A percentile compares a stretch with the other conserved stretches of the same genome.
Evolutionary conservation across 805 yeast genomes (phyloP).

Genomic region (Kodamaea fukazawae): DNA sequence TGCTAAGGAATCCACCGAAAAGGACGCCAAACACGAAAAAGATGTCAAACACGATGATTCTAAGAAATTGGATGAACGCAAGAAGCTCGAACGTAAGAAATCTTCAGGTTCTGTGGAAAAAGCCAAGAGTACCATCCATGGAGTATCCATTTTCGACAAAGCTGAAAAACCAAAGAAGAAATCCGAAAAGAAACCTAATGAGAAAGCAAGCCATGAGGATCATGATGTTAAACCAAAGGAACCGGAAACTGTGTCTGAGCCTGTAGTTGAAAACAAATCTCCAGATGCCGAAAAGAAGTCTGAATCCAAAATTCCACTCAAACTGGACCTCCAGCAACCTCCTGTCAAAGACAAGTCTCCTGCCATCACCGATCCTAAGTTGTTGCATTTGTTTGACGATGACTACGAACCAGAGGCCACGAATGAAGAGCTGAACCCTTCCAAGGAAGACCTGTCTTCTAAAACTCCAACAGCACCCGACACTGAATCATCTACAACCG

Average conservation of each 20-base stretch:
- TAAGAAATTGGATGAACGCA: background rate
- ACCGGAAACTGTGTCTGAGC: background rate
- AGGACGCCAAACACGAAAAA: too few relatives aligned
- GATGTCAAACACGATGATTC: background rate
- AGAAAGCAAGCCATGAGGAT: too few relatives aligned
- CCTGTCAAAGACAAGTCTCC: conserved; percentile 1
- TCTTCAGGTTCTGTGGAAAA: background rate
- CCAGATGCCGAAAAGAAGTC: too few relatives aligned
- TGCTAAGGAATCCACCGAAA: background rate
- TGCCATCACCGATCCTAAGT: conserved; percentile 12
- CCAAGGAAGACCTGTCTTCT: background rate
- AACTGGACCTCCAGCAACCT: background rate
- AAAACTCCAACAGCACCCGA: background rate
- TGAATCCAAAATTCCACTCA: background rate
- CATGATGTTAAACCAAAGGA: too few relatives aligned
- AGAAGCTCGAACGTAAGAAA: background rate
- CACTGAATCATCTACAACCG: background rate
- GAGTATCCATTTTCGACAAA: background rate
- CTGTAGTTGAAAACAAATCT: too few relatives aligned
- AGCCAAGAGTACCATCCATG: background rate
- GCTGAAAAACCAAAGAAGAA: conserved; percentile 1
- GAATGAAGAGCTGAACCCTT: background rate
- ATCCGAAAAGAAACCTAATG: background rate
- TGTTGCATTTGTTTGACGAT: conserved; percentile 17
- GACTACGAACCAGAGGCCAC: conserved; percentile 9